Conservation (phyloP, 768 basidiomycete species). For the Cystofilobasidium capitatum region DNA sequence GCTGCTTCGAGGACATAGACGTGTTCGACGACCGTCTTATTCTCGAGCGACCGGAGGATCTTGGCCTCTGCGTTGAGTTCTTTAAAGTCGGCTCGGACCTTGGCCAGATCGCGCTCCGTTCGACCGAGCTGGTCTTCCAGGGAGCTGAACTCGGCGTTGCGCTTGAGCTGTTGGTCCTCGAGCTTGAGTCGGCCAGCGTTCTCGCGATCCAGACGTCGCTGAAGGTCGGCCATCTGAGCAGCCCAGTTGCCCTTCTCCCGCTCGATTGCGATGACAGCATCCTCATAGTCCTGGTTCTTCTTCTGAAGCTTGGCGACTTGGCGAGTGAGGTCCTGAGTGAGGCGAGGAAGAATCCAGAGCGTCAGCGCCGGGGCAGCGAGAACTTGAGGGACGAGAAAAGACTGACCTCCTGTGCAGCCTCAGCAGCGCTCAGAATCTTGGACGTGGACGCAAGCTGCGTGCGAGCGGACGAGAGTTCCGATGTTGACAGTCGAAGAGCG, state of each 20-base stretch:
- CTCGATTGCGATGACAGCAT: slow-evolving; percentile 71
- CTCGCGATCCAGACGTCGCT: slow-evolving; percentile 57
- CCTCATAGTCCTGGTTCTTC: slow-evolving; percentile 78
- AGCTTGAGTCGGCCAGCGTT: slow-evolving; percentile 60
- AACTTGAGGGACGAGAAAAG: not conserved
- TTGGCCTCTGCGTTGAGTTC: slow-evolving; percentile 75
- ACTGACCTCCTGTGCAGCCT: slow-evolving; percentile 60
- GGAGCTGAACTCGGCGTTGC: slow-evolving; percentile 54
- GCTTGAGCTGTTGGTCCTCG: slow-evolving; percentile 52
- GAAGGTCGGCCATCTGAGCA: slow-evolving; percentile 60
- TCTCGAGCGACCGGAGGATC: slow-evolving; percentile 65
- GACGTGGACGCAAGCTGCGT: slow-evolving; percentile 61
- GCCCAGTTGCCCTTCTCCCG: slow-evolving; percentile 66
- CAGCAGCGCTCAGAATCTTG: slow-evolving; percentile 52
- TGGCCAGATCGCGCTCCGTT: slow-evolving; percentile 69
- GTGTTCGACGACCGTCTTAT: slow-evolving; percentile 98
- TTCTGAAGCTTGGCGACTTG: slow-evolving; percentile 61
- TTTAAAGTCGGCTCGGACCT: slow-evolving; percentile 68
- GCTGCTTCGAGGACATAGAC: slow-evolving; percentile 93
- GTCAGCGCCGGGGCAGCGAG: slow-evolving; percentile 13
- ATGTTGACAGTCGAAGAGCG: slow-evolving; percentile 49
- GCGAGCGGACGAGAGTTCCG: slow-evolving; percentile 61
- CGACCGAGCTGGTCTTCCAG: slow-evolving; percentile 61
- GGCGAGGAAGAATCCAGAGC: not conserved
- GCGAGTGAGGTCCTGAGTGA: slow-evolving; percentile 58